Evolutionary conservation across 371 early-diverging fungal genomes (phyloP), one percentile per base, ranked within the genome.

Genomic region (Mucor indicus): DNA sequence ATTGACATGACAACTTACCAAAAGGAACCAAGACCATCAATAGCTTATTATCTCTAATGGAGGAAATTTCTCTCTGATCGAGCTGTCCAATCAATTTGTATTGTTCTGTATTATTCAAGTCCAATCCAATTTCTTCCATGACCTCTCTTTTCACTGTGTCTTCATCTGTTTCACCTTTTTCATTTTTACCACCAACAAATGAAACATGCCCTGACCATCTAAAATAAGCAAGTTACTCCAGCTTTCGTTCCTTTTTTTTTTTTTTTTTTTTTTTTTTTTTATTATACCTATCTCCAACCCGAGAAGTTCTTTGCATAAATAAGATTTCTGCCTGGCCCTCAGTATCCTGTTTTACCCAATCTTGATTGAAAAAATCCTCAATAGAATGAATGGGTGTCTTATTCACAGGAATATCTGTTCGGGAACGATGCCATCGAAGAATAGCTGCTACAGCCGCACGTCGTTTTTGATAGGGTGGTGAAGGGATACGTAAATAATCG

Each of bases 131-230:
- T 47, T 89, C 89, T 58, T 89, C 89, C 25, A 69, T 22, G 0
- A 81, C 81, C 56, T 89, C 89, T 52, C 89, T 53, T 42, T 68
- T 75, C 3, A 80, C 86, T 1, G 89, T 84, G 9, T 81, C 80
- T 39, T 79, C 75, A 45, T 84, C 83, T 16, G 78, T 77, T 50
- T 89, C 86, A 11, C 58, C 63, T 9, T 67, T 53, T 45, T 86
- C 85, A 13, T 75, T 74, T 48, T 84, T 85, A 15, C 89, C 89
- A 3, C 89, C 89, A 1, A 85, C 85, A 53, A 86, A 83, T 2
- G 85, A 83, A 38, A 86, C 85, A 72, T 89, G 89, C 6, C 87
- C 87, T 30, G 82, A 81, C 87, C 89, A 73, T 43, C 73, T 72
- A 20, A 6, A 29, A 29, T 29, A 8, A 29, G 30, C 30, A 16